A percentile compares a stretch with the other conserved stretches of the same genome.
These are phyloP conservation scores for Marasmius sp. DNA, from an alignment of 1,284 basidiomycete species.

Conservation along the genomic window DNA sequence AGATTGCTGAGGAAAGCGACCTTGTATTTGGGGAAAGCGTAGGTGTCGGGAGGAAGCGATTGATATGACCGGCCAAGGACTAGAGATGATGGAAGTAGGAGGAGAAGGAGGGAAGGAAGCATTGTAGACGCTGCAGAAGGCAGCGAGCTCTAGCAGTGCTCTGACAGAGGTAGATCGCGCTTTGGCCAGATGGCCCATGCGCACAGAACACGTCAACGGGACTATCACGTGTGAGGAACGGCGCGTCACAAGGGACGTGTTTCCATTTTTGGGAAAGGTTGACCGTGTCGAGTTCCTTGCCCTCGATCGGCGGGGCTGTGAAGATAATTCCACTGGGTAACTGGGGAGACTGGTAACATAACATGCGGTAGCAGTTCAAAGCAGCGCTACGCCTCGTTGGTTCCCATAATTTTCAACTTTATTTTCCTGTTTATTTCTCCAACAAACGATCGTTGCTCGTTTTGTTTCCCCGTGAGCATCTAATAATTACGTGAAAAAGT, in stretches of 20 bases:
- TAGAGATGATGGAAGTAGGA: conserved; percentile 6
- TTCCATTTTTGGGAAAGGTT: conserved; percentile 6
- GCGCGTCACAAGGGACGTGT: conserved; percentile 9
- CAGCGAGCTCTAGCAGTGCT: no score
- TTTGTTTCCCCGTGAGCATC: not conserved
- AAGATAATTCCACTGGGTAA: conserved; percentile 27
- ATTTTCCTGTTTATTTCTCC: not conserved
- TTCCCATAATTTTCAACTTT: not conserved
- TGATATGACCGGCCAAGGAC: conserved; percentile 40
- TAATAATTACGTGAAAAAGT: conserved; percentile 56
- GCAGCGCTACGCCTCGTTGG: conserved; percentile 16
- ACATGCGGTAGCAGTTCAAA: conserved; percentile 23
- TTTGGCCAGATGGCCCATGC: conserved; percentile 10
- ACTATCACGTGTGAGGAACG: no score
- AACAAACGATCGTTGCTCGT: not conserved
- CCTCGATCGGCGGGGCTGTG: conserved; percentile 32
- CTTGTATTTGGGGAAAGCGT: conserved; percentile 83
- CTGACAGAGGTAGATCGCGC: conserved; percentile 11
- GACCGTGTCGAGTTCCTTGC: conserved; percentile 10
- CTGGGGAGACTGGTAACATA: conserved; percentile 15
- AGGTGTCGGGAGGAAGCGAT: conserved; percentile 76
- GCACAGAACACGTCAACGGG: no score
- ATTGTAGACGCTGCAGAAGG: not conserved
- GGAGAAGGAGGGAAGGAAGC: not conserved
- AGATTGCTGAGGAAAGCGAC: conserved; percentile 80